Conservation (phyloP, 2,329 filamentous ascomycete species). For the Sarocladium strictum region DNA sequence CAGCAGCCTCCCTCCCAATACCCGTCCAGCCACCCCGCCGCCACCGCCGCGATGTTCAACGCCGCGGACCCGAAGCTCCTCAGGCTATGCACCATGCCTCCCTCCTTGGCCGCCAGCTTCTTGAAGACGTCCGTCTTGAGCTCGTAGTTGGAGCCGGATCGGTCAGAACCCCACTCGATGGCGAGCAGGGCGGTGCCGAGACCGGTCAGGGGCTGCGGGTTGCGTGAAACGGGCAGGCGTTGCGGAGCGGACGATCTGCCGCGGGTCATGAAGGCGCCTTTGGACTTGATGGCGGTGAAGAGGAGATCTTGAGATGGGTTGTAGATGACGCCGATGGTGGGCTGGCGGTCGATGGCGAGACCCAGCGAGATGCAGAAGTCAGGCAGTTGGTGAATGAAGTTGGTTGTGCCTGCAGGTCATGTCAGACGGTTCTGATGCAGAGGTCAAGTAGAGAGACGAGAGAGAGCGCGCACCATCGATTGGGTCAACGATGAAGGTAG, state of each 20-base stretch:
- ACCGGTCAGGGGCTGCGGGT: slow-evolving; percentile 52
- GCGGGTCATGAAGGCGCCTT: slow-evolving; percentile 56
- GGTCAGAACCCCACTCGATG: slow-evolving; percentile 67
- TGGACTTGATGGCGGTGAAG: slow-evolving; percentile 62
- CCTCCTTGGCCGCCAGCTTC: slow-evolving; percentile 52
- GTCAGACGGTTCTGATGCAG: too few species aligned
- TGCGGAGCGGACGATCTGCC: slow-evolving; percentile 32
- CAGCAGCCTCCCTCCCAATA: slow-evolving; percentile 85
- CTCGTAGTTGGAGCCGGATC: slow-evolving; percentile 64
- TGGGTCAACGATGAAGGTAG: slow-evolving; percentile 76
- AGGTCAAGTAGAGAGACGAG: not conserved
- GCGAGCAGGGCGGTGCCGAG: slow-evolving; percentile 61
- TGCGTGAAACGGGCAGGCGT: slow-evolving; percentile 33
- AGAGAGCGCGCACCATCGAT: slow-evolving; percentile 57
- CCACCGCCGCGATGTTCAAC: slow-evolving; percentile 67
- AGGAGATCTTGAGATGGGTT: slow-evolving; percentile 68
- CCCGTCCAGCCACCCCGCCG: slow-evolving; percentile 62
- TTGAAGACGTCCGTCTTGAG: slow-evolving; percentile 63
- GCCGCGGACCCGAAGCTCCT: slow-evolving; percentile 68
- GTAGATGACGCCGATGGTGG: slow-evolving; percentile 69
- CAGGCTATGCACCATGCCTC: slow-evolving; percentile 73
- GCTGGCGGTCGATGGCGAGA: slow-evolving; percentile 55
- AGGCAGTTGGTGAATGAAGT: slow-evolving; percentile 73
- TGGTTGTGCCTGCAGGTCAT: slow-evolving; percentile 57
- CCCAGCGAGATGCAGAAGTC: slow-evolving; percentile 73